Percentiles rank a stretch among this genome's conserved stretches.
Conservation (phyloP, 805 yeast genomes). For the Citeromyces nyonsensis region DNA sequence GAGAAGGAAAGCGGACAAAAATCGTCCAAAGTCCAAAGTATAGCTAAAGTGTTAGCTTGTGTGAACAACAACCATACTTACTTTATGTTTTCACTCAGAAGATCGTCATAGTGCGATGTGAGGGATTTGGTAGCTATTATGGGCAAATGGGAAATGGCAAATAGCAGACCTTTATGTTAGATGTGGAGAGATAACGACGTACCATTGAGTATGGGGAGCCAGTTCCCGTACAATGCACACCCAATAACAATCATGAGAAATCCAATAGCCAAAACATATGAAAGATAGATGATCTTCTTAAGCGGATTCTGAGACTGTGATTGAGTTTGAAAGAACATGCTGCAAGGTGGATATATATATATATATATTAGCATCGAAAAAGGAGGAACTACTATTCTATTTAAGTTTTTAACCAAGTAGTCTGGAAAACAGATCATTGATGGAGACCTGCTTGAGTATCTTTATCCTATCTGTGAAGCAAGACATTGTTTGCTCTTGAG, state of each 20-base stretch:
- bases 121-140: slow-evolving; percentile 37
- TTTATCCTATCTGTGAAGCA: too few relatives aligned
- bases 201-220: slow-evolving; percentile 77
- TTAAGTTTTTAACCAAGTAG: too few relatives aligned
- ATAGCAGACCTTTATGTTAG: slow-evolving; percentile 22
- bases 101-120: slow-evolving; percentile 32
- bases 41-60: slow-evolving; percentile 12
- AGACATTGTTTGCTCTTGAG: too few relatives aligned
- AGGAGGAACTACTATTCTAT: too few relatives aligned
- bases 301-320: slow-evolving; percentile 42
- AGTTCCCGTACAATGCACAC: slow-evolving; percentile 77
- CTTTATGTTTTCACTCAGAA: slow-evolving; percentile 39
- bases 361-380: too few relatives aligned
- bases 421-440: too few relatives aligned
- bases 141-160: slow-evolving; percentile 60
- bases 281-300: slow-evolving; percentile 62
- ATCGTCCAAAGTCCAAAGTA: slow-evolving; percentile 68
- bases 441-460: too few relatives aligned
- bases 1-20: slow-evolving; percentile 61
- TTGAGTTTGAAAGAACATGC: not conserved
- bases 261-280: slow-evolving; percentile 75
- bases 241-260: slow-evolving; percentile 78
- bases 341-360: not conserved
- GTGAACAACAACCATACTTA: slow-evolving; percentile 7
- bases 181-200: slow-evolving; percentile 9